Evolutionary conservation across 192 early-diverging fungal genomes (phyloP), one percentile per base, ranked within the genome.

Genomic region (Backusella tuberculispora): DNA sequence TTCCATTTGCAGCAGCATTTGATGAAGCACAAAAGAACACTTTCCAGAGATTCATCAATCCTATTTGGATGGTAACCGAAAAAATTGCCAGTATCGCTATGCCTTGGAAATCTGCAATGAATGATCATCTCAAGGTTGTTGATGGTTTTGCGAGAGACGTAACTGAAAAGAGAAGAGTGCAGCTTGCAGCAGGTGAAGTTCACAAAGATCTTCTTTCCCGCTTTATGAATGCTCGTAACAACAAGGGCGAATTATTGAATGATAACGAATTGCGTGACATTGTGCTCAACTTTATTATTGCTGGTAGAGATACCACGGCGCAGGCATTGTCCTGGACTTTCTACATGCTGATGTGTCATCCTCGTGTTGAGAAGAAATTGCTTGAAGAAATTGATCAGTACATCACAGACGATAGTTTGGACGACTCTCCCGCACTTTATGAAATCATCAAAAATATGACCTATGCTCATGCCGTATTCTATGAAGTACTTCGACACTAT

Each of bases 401-500:
- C 13, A 66, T 83, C 38, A 72, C 46, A 3, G 81, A 83, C n/a
- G 81, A 83, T 1, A 65, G 69, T 21, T n/a, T 63, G n/a, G 42
- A 21, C 10, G 74, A 83, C 29, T 63, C 79, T 17, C 38, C 79
- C 9, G 37, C 66, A 15, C 43, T 83, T 6, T 78, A 83, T 74
- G 75, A 72, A 44, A 71, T 63, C 6, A 69, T 78, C n/a, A 75
- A 74, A 38, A 68, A 82, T 41, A 82, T 82, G 81, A 76, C 64
- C 6, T 82, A 82, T 69, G 53, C 71, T 12, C 81, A 82, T 73
- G 81, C 81, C 37, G 73, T 76, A 66, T 78, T 78, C 19, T 76
- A 50, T 41, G 93, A 94, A 81, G 77, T 84, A 19, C 73, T 93
- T 38, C 84, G 93, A 7, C 75, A 92, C 12, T 85, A 90, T 77